Percentiles rank a stretch among this genome's conserved stretches.
Conservation (phyloP, 2,329 filamentous ascomycete genomes). For the Colletotrichum salicis region DNA sequence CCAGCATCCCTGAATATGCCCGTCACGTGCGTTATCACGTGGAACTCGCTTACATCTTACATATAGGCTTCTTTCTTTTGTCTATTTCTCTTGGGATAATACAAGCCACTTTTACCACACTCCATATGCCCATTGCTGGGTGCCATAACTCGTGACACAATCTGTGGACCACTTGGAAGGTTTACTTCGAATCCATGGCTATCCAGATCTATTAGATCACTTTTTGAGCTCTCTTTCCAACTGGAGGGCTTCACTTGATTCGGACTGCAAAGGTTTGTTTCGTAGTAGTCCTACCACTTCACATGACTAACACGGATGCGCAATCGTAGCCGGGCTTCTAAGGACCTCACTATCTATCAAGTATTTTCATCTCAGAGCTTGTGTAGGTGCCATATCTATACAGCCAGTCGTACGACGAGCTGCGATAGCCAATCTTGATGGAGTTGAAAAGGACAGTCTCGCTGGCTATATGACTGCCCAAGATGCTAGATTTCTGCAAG, state of each 20-base stretch:
- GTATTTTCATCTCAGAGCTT: neutral
- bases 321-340: neutral
- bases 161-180: neutral
- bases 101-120: too few species aligned
- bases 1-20: too few species aligned
- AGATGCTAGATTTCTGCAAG: constrained; percentile 37
- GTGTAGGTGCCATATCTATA: neutral
- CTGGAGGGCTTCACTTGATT: neutral
- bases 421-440: neutral
- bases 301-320: neutral
- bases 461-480: constrained; percentile 35
- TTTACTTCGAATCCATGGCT: neutral
- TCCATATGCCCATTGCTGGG: too few species aligned
- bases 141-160: too few species aligned
- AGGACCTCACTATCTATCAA: neutral
- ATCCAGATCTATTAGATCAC: neutral
- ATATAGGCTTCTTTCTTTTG: too few species aligned
- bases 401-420: neutral
- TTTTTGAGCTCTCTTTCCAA: neutral
- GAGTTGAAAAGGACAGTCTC: constrained; percentile 25
- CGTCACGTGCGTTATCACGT: too few species aligned
- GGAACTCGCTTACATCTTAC: too few species aligned
- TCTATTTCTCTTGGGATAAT: too few species aligned
- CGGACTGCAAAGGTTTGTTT: neutral
- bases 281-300: neutral